Evolutionary conservation across 2,329 filamentous ascomycete species (phyloP), one percentile per base, ranked within the genome.

Genomic region (Scytalidium sp.): DNA sequence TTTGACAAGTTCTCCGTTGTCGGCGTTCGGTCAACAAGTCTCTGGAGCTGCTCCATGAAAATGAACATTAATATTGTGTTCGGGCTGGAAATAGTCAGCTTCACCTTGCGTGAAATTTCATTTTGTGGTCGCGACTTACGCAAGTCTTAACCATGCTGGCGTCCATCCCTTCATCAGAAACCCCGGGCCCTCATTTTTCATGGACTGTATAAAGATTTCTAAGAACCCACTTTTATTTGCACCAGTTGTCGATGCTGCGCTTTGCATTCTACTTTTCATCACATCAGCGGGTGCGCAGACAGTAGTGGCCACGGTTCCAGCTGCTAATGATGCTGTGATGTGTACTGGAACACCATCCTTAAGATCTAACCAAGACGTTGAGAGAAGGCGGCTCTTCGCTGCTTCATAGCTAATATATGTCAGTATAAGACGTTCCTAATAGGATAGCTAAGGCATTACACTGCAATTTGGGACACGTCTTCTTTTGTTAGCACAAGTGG

Each of bases 81-180:
- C 0, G 72, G 71, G 27, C 70, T 72, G 36, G 2, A 23, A 11
- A 15, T 19, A 6, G 54, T 63, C 43, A 60, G 53, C 41, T 43
- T 2, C 25, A 1, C 0, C 2, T 23, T 2, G 11, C 9, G 19
- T 20, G n/a, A 32, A 8, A 10, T 17, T n/a, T 8, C 3, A 10
- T 8, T 13, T 3, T 19, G 22, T 19, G 15, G 17, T 36, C 32
- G 13, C 15, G 17, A 63, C 67, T 51, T 49, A 73, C 70, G 71
- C 72, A 2, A 75, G 55, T 52, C 72, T 60, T 9, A 75, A 44
- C 72, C 72, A 75, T 0, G 72, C 72, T 1, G 72, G 71, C 8
- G 68, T 71, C 72, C 71, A 75, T 1, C 72, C 72, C 47, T 71
- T 73, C 70, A 74, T 73, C 3, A 75, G 62, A 45, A 75, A 74